These are phyloP conservation scores for Wickerhamomyces queroliae DNA, from an alignment of 805 yeast species.

Conservation along the genomic window DNA sequence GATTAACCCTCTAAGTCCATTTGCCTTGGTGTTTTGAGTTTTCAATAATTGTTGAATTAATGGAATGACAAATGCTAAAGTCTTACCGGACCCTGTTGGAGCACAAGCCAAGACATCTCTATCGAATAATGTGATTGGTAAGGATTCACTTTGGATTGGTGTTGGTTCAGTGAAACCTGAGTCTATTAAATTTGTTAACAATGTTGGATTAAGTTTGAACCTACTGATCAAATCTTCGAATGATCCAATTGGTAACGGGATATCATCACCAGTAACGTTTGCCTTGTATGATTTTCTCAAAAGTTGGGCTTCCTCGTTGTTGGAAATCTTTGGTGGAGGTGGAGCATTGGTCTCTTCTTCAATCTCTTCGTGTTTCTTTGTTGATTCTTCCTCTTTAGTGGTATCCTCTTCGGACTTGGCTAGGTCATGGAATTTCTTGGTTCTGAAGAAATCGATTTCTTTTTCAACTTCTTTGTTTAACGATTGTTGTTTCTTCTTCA, in stretches of 20 bases:
- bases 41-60: constrained; percentile 49
- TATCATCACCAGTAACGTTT: constrained; percentile 77
- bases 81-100: constrained; percentile 98
- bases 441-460: constrained; percentile 81
- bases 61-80: constrained; percentile 85
- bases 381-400: constrained; percentile 22
- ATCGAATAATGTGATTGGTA: constrained; percentile 63
- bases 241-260: constrained; percentile 88
- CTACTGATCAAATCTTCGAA: constrained; percentile 75
- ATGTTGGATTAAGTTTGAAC: constrained; percentile 52
- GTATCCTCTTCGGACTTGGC: constrained; percentile 21
- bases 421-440: constrained; percentile 31
- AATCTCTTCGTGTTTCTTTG: constrained; percentile 17
- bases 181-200: constrained; percentile 56
- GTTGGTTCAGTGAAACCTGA: constrained; percentile 83
- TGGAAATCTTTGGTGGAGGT: constrained; percentile 39
- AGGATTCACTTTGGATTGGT: constrained; percentile 85
- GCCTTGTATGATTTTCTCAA: constrained; percentile 57
- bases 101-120: constrained; percentile 91
- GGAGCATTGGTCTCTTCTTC: constrained; percentile 27
- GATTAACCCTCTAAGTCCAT: constrained; percentile 66
- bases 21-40: constrained; percentile 3
- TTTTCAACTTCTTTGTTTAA: constrained; percentile 48
- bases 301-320: constrained; percentile 50
- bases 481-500: constrained; percentile 31